Percentiles rank a stretch among this genome's conserved stretches.
These are phyloP conservation scores for Alloteropsis semialata DNA, from an alignment of 176 grass and related monocot species.

Conservation along the genomic window DNA sequence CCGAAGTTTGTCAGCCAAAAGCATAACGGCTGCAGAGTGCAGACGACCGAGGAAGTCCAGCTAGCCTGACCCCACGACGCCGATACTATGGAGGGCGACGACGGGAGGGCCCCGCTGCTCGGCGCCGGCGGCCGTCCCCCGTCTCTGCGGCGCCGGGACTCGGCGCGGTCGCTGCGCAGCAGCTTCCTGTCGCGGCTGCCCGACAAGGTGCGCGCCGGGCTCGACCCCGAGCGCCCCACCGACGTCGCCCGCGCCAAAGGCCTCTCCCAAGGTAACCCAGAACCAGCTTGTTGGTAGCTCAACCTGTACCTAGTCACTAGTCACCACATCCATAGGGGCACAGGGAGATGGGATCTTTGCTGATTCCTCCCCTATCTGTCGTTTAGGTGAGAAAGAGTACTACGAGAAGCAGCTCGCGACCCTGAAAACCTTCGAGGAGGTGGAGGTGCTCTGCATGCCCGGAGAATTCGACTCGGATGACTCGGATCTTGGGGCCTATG, in stretches of 20 bases:
- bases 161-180: conserved; percentile 66
- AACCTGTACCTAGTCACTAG: not conserved
- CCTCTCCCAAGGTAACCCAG: conserved; percentile 52
- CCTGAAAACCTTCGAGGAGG: conserved; percentile 64
- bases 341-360: not conserved
- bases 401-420: conserved; percentile 75
- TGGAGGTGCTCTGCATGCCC: conserved; percentile 52
- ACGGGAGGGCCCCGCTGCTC: conserved; percentile 55
- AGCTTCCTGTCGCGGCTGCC: conserved; percentile 71
- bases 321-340: not conserved
- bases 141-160: conserved; percentile 43
- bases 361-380: not conserved
- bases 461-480: conserved; percentile 47
- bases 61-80: not conserved
- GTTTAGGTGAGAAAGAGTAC: conserved; percentile 68
- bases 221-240: conserved; percentile 66
- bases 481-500: conserved; percentile 25
- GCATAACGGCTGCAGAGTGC: not conserved
- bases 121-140: conserved; percentile 6
- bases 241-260: conserved; percentile 51
- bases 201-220: conserved; percentile 62
- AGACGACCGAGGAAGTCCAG: not conserved
- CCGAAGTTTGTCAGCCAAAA: not conserved
- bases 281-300: not conserved
- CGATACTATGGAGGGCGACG: conserved; percentile 38